Evolutionary conservation across 2,329 filamentous ascomycete species (phyloP).

Genomic region (Penicillium sp.): DNA sequence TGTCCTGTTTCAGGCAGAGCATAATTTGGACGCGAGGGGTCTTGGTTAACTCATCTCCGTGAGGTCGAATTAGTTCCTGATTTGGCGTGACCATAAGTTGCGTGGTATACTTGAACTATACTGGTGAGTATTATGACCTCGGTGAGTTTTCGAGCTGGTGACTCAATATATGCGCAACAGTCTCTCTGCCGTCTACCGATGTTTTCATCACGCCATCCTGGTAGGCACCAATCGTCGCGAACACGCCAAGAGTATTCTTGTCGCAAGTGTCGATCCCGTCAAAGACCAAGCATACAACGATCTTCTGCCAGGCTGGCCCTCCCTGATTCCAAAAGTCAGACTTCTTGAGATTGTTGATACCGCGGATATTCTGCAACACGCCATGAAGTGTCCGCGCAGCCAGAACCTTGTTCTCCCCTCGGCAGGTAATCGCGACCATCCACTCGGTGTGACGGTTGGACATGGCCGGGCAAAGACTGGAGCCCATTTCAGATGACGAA

Average conservation of each 20-base stretch:
- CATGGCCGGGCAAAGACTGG: constrained; percentile 95
- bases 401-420: constrained; percentile 97
- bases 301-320: constrained; percentile 97
- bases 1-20: constrained; percentile 97
- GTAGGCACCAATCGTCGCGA: constrained; percentile 93
- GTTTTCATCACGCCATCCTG: constrained; percentile 98
- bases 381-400: constrained; percentile 89
- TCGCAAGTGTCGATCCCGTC: constrained; percentile 96
- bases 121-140: background rate
- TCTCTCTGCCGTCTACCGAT: constrained; percentile 94
- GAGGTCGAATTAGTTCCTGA: constrained; percentile 90
- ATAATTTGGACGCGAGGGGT: constrained; percentile 98
- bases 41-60: constrained; percentile 77
- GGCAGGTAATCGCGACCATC: constrained; percentile 95
- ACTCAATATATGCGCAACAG: constrained; percentile 78
- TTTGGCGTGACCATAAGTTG: constrained; percentile 92
- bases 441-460: constrained; percentile 98
- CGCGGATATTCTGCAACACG: constrained; percentile 97
- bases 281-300: constrained; percentile 92
- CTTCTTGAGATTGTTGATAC: constrained; percentile 97
- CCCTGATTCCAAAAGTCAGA: constrained; percentile 99
- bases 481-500: constrained; percentile 98
- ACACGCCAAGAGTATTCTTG: constrained; percentile 87
- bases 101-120: constrained; percentile 89
- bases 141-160: background rate